Evolutionary conservation across 202 grass and related monocot species (phyloP).

Genomic region (Panicum virgatum): DNA sequence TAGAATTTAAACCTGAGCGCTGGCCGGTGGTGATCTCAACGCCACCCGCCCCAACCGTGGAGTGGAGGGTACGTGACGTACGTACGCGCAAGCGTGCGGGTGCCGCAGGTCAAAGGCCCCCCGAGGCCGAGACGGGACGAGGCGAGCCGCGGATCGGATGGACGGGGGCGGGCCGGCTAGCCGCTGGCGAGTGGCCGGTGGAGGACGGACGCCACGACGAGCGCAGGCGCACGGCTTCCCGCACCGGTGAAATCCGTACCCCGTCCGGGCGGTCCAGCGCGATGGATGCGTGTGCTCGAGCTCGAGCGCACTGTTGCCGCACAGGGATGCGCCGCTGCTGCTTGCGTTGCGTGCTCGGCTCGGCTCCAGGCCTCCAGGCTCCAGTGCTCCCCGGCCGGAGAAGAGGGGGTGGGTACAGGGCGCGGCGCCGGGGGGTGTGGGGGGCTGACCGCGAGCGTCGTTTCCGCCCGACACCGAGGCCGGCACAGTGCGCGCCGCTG

Average conservation of each 20-base stretch:
- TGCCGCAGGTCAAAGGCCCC: conserved; percentile 30
- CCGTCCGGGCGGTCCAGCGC: not conserved
- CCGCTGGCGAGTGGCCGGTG: not conserved
- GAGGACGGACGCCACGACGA: not conserved
- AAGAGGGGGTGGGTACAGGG: not conserved
- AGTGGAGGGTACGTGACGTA: conserved; percentile 30
- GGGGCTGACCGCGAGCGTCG: not conserved
- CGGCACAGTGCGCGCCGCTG: not conserved
- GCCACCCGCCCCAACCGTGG: not conserved
- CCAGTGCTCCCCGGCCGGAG: not conserved
- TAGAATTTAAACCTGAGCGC: conserved; percentile 29
- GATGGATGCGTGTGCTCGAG: not conserved
- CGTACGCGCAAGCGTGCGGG: conserved; percentile 12
- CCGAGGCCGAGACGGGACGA: not conserved
- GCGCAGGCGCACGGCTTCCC: not conserved
- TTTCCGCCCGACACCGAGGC: not conserved
- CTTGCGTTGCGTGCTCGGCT: conserved; percentile 2
- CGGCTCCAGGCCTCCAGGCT: no score
- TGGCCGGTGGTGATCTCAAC: not conserved
- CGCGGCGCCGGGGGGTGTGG: not conserved
- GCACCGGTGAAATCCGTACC: not conserved
- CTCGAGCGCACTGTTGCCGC: not conserved
- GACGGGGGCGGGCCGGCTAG: not conserved
- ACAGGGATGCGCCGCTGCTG: conserved; percentile 8
- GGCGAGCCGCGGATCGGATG: not conserved